Evolutionary conservation across 1,284 basidiomycete genomes (phyloP).

Genomic region (Ceratorhiza oryzae-sativae): DNA sequence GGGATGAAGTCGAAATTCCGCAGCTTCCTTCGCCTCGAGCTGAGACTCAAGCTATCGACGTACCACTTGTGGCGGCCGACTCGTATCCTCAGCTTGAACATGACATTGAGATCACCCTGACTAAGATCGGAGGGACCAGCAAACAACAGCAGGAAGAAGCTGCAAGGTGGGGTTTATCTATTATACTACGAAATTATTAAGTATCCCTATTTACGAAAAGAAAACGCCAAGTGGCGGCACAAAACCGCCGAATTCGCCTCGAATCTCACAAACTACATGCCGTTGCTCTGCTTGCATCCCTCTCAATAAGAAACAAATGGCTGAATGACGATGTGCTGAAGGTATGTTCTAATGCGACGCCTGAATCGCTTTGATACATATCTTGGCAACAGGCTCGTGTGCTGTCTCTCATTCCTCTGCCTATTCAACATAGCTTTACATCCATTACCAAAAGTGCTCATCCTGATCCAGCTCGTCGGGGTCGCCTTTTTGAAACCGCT

Average conservation of each 20-base stretch:
- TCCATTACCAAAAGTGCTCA: slow-evolving; percentile 83
- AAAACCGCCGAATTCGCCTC: slow-evolving; percentile 74
- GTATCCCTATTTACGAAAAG: neutral
- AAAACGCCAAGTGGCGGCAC: slow-evolving; percentile 45
- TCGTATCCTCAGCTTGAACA: slow-evolving; percentile 22
- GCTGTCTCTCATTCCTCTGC: slow-evolving; percentile 81
- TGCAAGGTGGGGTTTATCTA: neutral
- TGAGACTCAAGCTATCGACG: slow-evolving; percentile 16
- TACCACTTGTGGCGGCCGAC: slow-evolving; percentile 21
- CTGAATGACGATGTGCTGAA: slow-evolving; percentile 84
- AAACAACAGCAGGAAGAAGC: slow-evolving; percentile 27
- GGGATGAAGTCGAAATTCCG: slow-evolving; percentile 37
- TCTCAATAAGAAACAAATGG: slow-evolving; percentile 81
- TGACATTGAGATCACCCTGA: slow-evolving; percentile 35
- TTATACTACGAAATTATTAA: neutral
- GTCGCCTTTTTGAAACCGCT: slow-evolving; percentile 83
- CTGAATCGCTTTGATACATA: slow-evolving; percentile 30
- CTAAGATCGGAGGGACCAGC: slow-evolving; percentile 17
- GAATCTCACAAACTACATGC: slow-evolving; percentile 89
- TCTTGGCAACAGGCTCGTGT: slow-evolving; percentile 72
- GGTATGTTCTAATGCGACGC: slow-evolving; percentile 56
- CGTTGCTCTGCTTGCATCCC: slow-evolving; percentile 77
- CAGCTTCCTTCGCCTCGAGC: neutral
- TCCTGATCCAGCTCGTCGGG: slow-evolving; percentile 79
- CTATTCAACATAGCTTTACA: slow-evolving; percentile 78